These are phyloP conservation scores for Schwanniomyces vanrijiae DNA, from an alignment of 805 yeast species.

Conservation along the genomic window DNA sequence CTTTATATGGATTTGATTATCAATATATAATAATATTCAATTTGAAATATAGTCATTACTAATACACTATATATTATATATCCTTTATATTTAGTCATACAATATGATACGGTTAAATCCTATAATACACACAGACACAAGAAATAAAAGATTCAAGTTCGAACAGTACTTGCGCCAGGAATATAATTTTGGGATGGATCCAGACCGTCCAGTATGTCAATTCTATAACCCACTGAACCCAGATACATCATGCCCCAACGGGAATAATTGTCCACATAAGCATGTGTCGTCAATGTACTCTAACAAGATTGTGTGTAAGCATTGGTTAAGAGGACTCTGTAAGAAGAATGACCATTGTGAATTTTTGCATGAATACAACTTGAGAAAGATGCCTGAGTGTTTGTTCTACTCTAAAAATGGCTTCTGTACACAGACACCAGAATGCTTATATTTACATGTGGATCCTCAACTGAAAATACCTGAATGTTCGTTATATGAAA, in stretches of 20 bases:
- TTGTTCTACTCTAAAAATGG: conserved; percentile 80
- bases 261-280: conserved; percentile 81
- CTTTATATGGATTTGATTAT: not conserved
- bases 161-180: conserved; percentile 82
- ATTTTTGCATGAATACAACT: conserved; percentile 90
- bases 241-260: conserved; percentile 74
- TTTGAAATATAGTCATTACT: not conserved
- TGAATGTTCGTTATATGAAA: conserved; percentile 76
- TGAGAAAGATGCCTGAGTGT: conserved; percentile 96
- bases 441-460: conserved; percentile 88
- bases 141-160: conserved; percentile 52
- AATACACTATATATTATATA: not conserved
- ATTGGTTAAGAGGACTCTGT: conserved; percentile 96
- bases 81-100: not conserved
- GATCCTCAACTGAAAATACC: conserved; percentile 90
- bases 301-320: conserved; percentile 85
- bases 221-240: conserved; percentile 56
- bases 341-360: conserved; percentile 97
- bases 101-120: conserved; percentile 38
- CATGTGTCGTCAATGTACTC: conserved; percentile 61
- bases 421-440: conserved; percentile 88
- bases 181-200: conserved; percentile 79
- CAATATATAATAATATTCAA: not conserved
- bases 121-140: conserved; percentile 41
- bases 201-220: conserved; percentile 86